These are phyloP conservation scores for Monosporascus sp. DNA, from an alignment of 2,329 filamentous ascomycete species.

Conservation along the genomic window DNA sequence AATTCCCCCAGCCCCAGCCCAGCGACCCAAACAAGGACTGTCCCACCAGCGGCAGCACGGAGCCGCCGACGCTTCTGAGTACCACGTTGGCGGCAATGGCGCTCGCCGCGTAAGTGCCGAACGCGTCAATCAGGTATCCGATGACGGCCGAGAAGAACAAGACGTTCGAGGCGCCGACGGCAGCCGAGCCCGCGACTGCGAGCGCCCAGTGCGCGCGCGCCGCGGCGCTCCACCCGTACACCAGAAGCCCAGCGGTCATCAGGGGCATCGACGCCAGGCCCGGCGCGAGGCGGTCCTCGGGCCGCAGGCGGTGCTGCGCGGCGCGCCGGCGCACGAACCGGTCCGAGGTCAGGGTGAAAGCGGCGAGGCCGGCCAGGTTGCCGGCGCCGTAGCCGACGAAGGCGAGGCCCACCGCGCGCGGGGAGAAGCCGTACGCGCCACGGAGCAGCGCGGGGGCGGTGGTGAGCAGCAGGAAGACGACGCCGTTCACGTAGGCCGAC, in stretches of 20 bases:
- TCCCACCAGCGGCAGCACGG: conserved; percentile 51
- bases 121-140: conserved; percentile 7
- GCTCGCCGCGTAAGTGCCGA: conserved; percentile 6
- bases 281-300: conserved; percentile 44
- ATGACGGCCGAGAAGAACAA: neutral
- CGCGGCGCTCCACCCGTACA: conserved; percentile 35
- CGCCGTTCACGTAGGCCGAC: conserved; percentile 19
- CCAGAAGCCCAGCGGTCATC: conserved; percentile 36
- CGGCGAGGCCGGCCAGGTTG: conserved; percentile 18
- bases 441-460: conserved; percentile 20
- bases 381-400: conserved; percentile 40
- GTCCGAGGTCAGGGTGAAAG: neutral
- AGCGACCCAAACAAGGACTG: conserved; percentile 26
- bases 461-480: conserved; percentile 20
- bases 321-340: neutral
- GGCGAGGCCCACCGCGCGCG: conserved; percentile 20
- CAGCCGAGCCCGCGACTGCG: conserved; percentile 45
- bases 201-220: conserved; percentile 36
- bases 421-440: conserved; percentile 17
- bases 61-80: conserved; percentile 56
- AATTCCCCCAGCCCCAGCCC: conserved; percentile 16
- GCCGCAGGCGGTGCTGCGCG: conserved; percentile 6
- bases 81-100: conserved; percentile 17
- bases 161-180: conserved; percentile 38
- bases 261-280: conserved; percentile 41